Conservation (phyloP, 1,284 basidiomycete genomes). For the Pyrrhoderma lamaoense region DNA sequence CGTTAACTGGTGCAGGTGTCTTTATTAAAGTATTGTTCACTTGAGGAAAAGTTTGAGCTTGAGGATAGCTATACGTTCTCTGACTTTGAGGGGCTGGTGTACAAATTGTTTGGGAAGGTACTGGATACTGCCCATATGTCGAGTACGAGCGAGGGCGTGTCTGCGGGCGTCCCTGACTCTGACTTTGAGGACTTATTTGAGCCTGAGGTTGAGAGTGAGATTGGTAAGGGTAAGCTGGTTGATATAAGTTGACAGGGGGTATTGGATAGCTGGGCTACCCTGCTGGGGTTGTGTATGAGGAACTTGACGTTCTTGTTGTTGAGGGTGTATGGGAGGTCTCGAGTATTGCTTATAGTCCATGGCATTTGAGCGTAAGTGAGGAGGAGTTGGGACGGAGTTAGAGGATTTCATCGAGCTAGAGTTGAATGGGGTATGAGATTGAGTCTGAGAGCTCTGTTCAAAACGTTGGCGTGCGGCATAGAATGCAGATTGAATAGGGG, state of each 20-base stretch:
- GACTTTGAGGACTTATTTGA: not conserved
- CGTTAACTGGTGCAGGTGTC: not conserved
- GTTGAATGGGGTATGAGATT: not conserved
- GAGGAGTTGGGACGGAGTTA: not conserved
- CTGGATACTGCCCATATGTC: not conserved
- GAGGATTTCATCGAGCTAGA: not conserved
- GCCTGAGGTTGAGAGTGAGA: too few species aligned
- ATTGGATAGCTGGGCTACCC: not conserved
- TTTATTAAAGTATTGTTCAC: not conserved
- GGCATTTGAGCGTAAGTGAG: constrained; percentile 7
- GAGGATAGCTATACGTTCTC: constrained; percentile 7
- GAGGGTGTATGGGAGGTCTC: constrained; percentile 7
- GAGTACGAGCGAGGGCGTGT: not conserved
- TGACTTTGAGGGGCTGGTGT: not conserved
- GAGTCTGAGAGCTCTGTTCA: constrained; percentile 1
- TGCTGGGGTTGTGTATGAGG: too few species aligned
- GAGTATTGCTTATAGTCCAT: constrained; percentile 1
- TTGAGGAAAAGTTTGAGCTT: constrained; percentile 8
- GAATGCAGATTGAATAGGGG: constrained; percentile 9
- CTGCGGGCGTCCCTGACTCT: not conserved
- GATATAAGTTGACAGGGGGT: too few species aligned
- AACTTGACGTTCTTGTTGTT: constrained; percentile 4
- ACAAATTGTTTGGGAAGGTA: not conserved
- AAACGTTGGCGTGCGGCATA: constrained; percentile 14
- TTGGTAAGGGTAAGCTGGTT: too few species aligned